phyloP scores from a whole-genome alignment of 768 basidiomycete species.

The Pleurotus pulmonarius region DNA sequence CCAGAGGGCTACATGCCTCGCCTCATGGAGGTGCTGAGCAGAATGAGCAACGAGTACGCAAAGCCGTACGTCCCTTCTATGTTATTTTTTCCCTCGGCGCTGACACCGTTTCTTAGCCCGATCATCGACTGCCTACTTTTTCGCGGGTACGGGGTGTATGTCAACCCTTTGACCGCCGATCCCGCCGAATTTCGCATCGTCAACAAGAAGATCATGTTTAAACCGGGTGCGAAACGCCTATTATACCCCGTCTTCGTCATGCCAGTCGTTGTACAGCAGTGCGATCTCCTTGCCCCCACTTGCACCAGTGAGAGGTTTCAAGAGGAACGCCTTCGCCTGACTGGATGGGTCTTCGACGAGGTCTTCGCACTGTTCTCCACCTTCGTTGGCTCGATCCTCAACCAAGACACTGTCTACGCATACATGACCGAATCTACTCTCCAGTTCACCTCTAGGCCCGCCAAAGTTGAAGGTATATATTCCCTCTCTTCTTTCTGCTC shows the following conservation, averaged over 20 bases:
- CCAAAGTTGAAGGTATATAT: background rate
- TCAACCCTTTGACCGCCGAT: background rate
- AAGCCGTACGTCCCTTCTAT: no score
- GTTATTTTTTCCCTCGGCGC: no score
- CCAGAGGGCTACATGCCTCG: no score
- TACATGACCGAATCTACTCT: background rate
- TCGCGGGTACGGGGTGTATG: background rate
- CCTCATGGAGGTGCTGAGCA: no score
- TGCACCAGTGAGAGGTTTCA: background rate
- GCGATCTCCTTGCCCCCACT: background rate
- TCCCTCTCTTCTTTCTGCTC: background rate
- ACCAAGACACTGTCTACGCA: background rate
- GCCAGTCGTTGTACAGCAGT: background rate
- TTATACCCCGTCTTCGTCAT: background rate
- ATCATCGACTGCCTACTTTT: background rate
- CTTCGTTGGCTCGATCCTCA: background rate
- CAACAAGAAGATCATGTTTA: background rate
- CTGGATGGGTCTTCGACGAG: background rate
- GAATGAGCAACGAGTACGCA: no score
- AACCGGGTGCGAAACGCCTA: background rate
- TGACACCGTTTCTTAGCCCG: background rate
- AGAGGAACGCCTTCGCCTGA: background rate
- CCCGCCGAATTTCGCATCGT: background rate
- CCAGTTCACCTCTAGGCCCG: background rate
- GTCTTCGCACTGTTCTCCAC: background rate